Percentiles rank a stretch among this genome's conserved stretches.
phyloP scores from a whole-genome alignment of 257 asterid species.

The Nemophila menziesii region DNA sequence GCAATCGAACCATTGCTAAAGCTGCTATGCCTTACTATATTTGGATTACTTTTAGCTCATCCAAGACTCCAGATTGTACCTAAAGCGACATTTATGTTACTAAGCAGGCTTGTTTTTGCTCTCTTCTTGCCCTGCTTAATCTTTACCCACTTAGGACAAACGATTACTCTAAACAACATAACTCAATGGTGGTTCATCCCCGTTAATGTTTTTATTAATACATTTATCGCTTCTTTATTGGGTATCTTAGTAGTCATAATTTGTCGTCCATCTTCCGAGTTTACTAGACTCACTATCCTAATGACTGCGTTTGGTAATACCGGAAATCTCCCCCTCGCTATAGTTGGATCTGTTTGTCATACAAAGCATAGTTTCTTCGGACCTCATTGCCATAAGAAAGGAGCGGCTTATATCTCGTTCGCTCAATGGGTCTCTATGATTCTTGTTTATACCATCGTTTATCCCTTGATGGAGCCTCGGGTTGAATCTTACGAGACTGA shows the following conservation, averaged over 20 bases:
- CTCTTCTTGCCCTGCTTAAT: slow-evolving; percentile 36
- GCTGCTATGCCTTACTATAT: slow-evolving; percentile 18
- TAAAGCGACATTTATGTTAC: slow-evolving; percentile 27
- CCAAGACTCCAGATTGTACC: slow-evolving; percentile 18
- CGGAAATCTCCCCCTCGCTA: slow-evolving; percentile 27
- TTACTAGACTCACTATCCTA: slow-evolving; percentile 22
- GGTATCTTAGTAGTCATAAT: slow-evolving; percentile 26
- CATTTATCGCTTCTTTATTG: slow-evolving; percentile 18
- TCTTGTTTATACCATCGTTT: slow-evolving; percentile 28
- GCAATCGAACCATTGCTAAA: slow-evolving; percentile 30
- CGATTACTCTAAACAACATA: slow-evolving; percentile 17
- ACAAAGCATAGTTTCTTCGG: slow-evolving; percentile 22
- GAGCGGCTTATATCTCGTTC: slow-evolving; percentile 30
- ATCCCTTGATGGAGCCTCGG: slow-evolving; percentile 35
- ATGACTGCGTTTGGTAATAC: slow-evolving; percentile 40
- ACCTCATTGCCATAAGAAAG: slow-evolving; percentile 18
- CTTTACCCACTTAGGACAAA: slow-evolving; percentile 27
- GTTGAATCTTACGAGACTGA: slow-evolving; percentile 19
- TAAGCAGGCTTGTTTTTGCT: slow-evolving; percentile 31
- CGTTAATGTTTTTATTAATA: slow-evolving; percentile 25
- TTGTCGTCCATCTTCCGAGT: slow-evolving; percentile 28
- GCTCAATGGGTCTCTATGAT: slow-evolving; percentile 32
- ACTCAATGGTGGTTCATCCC: slow-evolving; percentile 36
- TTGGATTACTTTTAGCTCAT: slow-evolving; percentile 23
- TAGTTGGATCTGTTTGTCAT: slow-evolving; percentile 29